Conservation (phyloP, 1,284 basidiomycete species). For the Trametes hirsuta region DNA sequence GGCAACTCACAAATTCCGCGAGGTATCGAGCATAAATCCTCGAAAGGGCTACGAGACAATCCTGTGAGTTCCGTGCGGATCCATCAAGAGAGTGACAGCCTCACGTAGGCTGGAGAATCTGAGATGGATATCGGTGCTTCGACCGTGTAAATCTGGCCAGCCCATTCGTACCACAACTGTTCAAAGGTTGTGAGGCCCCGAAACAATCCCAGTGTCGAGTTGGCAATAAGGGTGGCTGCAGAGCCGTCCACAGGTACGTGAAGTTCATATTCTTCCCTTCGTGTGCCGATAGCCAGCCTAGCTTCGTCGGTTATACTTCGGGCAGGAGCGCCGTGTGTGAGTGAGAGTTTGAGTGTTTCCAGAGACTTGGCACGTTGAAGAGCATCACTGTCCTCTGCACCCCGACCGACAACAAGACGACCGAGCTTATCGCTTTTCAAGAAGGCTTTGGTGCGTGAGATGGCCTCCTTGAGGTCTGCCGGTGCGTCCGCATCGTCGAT, state of each 20-base stretch:
- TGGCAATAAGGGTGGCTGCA: conserved; percentile 61
- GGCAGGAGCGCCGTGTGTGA: conserved; percentile 34
- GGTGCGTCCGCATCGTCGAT: conserved; percentile 36
- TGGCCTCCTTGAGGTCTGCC: conserved; percentile 49
- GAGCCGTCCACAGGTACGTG: conserved; percentile 61
- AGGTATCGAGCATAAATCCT: conserved; percentile 82
- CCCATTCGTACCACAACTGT: conserved; percentile 71
- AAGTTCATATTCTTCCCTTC: conserved; percentile 70
- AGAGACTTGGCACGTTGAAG: conserved; percentile 35
- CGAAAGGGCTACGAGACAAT: conserved; percentile 59
- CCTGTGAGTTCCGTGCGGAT: not conserved
- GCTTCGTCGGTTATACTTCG: conserved; percentile 56
- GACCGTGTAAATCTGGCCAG: conserved; percentile 54
- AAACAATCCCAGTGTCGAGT: conserved; percentile 76
- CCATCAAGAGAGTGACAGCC: not conserved
- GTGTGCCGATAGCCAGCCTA: conserved; percentile 48
- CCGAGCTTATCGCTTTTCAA: conserved; percentile 47
- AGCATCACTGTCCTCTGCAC: conserved; percentile 39
- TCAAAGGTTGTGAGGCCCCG: conserved; percentile 85
- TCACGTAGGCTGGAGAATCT: conserved; percentile 67
- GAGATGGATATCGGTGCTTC: conserved; percentile 61
- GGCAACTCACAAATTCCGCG: conserved; percentile 51
- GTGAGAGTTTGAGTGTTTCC: conserved; percentile 43
- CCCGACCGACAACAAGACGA: conserved; percentile 51
- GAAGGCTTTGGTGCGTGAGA: conserved; percentile 41